phyloP scores from a whole-genome alignment of 108 stramenopile species.

The Pseudonitzschia multiseries region DNA sequence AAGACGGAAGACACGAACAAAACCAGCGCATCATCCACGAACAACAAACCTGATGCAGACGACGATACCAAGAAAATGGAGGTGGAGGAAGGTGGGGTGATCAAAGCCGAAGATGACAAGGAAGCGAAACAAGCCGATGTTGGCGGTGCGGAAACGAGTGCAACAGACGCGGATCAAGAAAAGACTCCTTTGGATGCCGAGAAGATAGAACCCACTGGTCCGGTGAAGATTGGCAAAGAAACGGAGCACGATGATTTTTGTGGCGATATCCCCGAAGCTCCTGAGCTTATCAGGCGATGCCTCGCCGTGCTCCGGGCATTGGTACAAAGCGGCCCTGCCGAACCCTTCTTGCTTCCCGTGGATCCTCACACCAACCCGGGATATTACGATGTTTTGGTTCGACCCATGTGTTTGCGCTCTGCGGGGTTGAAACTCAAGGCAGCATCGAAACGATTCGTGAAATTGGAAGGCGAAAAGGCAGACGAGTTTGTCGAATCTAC shows the following conservation, averaged over 20 bases:
- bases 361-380: slow-evolving; percentile 84
- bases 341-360: slow-evolving; percentile 81
- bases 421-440: slow-evolving; percentile 60
- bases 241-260: slow-evolving; percentile 78
- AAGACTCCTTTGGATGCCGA: neutral
- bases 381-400: slow-evolving; percentile 84
- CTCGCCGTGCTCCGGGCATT: slow-evolving; percentile 80
- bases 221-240: slow-evolving; percentile 45
- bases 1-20: slow-evolving; percentile 45
- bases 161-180: neutral
- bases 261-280: slow-evolving; percentile 68
- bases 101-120: neutral
- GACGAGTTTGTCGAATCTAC: slow-evolving; percentile 40
- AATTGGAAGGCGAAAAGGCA: slow-evolving; percentile 17
- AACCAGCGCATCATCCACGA: slow-evolving; percentile 14
- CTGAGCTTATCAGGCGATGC: slow-evolving; percentile 82
- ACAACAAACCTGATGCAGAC: slow-evolving; percentile 62
- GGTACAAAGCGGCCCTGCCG: slow-evolving; percentile 56
- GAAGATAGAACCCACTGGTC: slow-evolving; percentile 16
- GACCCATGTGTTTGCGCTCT: slow-evolving; percentile 75
- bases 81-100: neutral
- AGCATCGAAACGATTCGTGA: slow-evolving; percentile 40
- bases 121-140: slow-evolving; percentile 7
- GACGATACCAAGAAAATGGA: neutral
- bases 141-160: neutral